phyloP scores from a whole-genome alignment of 352 stramenopile genomes.

The Achlya hypogyna region DNA sequence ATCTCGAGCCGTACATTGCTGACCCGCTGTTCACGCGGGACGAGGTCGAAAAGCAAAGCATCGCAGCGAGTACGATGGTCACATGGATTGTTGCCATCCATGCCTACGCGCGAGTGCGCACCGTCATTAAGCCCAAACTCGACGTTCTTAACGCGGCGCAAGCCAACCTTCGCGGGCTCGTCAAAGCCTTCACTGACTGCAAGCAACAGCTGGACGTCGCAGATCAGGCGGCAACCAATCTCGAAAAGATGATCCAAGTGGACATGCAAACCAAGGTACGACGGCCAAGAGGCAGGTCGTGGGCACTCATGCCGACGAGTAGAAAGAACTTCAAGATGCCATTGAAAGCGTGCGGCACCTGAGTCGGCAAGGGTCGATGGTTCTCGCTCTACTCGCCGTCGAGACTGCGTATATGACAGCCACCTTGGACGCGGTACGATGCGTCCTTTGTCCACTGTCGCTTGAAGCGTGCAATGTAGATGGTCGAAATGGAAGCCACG shows the following conservation, averaged over 20 bases:
- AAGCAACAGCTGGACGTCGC: constrained; percentile 48
- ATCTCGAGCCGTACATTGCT: constrained; percentile 42
- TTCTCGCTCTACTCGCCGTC: constrained; percentile 14
- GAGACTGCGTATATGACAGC: constrained; percentile 28
- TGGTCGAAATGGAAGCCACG: constrained; percentile 13
- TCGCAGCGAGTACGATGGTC: constrained; percentile 69
- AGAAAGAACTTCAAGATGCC: constrained; percentile 25
- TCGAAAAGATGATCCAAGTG: constrained; percentile 9
- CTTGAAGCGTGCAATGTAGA: constrained; percentile 13
- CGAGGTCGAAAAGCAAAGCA: constrained; percentile 66
- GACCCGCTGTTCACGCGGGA: constrained; percentile 49
- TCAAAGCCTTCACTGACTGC: constrained; percentile 58
- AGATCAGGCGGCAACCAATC: constrained; percentile 25
- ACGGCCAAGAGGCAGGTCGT: neutral
- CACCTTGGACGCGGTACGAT: constrained; percentile 32
- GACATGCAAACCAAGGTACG: constrained; percentile 15
- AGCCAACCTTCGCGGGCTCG: constrained; percentile 35
- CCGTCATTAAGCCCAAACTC: constrained; percentile 50
- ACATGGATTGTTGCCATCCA: constrained; percentile 63
- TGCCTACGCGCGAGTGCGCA: constrained; percentile 40
- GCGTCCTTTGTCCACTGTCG: constrained; percentile 18
- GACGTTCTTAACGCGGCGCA: constrained; percentile 57
- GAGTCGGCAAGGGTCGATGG: constrained; percentile 22
- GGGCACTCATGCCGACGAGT: neutral
- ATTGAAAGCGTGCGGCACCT: constrained; percentile 31